phyloP scores from a whole-genome alignment of 768 basidiomycete species.

The Pleurotus tuber-regium region DNA sequence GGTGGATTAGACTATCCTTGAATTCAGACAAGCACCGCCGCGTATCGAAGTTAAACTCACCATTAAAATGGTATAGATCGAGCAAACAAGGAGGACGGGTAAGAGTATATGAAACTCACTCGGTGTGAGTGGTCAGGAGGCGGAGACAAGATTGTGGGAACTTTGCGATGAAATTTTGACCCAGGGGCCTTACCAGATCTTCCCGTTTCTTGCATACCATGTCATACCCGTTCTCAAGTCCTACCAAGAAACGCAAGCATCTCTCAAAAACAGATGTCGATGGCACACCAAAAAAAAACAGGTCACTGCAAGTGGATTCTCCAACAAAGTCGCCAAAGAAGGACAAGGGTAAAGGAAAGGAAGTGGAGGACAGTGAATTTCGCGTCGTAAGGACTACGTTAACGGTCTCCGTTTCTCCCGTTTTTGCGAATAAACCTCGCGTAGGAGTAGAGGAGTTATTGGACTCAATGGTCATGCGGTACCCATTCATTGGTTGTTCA shows the following conservation, averaged over 20 bases:
- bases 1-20: constrained; percentile 65
- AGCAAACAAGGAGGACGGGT: background rate
- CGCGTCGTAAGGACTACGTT: constrained; percentile 62
- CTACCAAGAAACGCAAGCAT: constrained; percentile 51
- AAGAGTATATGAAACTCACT: too few species aligned
- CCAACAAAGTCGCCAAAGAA: constrained; percentile 27
- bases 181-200: too few species aligned
- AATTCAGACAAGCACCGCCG: constrained; percentile 1
- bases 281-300: constrained; percentile 35
- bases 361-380: constrained; percentile 48
- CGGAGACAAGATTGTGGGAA: constrained; percentile 6
- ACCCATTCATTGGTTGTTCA: too few species aligned
- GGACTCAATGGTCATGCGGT: constrained; percentile 97
- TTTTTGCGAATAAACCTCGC: constrained; percentile 71
- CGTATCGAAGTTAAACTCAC: background rate
- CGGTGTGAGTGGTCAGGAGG: constrained; percentile 5
- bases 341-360: constrained; percentile 37
- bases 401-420: constrained; percentile 74
- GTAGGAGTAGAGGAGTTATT: constrained; percentile 85
- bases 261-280: constrained; percentile 20
- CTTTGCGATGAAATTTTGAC: background rate
- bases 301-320: constrained; percentile 25
- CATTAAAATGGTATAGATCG: background rate
- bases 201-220: background rate
- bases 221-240: background rate